Percentiles rank a stretch among this genome's conserved stretches.
phyloP scores from a whole-genome alignment of 257 asterid genomes.

The Pogostemon cablin region DNA sequence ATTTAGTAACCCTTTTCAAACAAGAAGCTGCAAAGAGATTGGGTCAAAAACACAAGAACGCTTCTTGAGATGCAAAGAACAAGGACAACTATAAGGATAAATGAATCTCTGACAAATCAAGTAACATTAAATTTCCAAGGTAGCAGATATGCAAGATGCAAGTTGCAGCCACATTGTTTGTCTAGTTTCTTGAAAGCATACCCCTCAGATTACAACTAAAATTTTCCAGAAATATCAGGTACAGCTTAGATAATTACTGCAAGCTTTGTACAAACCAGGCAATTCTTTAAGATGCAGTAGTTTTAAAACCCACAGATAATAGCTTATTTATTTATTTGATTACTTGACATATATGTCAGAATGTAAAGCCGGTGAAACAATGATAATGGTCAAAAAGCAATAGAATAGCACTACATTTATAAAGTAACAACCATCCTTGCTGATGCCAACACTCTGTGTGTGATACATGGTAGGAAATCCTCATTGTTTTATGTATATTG shows the following conservation, averaged over 20 bases:
- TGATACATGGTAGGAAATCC: not conserved
- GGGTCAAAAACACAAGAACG: conserved; percentile 2
- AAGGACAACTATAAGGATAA: conserved; percentile 1
- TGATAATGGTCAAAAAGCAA: not conserved
- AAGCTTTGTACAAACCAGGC: not conserved
- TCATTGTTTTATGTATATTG: not conserved
- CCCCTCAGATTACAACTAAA: conserved; percentile 6
- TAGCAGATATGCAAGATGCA: conserved; percentile 21
- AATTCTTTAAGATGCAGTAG: conserved; percentile 26
- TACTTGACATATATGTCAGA: not conserved
- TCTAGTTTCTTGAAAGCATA: conserved; percentile 17
- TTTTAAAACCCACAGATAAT: conserved; percentile 5
- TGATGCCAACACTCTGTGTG: not conserved
- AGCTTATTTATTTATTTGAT: not conserved
- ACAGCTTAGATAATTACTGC: conserved; percentile 9
- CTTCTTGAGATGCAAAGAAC: conserved; percentile 11
- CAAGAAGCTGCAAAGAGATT: conserved; percentile 5
- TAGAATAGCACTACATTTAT: not conserved
- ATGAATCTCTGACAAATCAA: not conserved
- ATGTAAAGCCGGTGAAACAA: not conserved
- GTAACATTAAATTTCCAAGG: conserved; percentile 20
- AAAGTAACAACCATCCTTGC: not conserved
- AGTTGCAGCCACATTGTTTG: not conserved
- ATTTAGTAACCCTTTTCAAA: conserved; percentile 9
- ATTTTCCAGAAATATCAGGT: conserved; percentile 15